A percentile compares a stretch with the other conserved stretches of the same genome.
Evolutionary conservation across 257 asterid species (phyloP).

Genomic region (Orobanche coerulescens): DNA sequence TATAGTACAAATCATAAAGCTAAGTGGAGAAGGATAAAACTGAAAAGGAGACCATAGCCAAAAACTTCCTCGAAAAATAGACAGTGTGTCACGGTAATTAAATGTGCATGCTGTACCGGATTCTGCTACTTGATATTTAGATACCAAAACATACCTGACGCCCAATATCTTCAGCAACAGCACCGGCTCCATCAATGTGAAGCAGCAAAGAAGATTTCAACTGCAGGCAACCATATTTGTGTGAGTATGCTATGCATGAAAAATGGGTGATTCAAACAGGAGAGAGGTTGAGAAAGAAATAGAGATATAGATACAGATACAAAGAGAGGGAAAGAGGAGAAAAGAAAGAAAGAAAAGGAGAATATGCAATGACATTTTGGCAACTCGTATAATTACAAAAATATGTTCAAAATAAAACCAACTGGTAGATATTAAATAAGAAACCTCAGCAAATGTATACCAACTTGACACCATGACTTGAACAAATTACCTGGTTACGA

Average conservation of each 20-base stretch:
- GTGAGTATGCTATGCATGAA: constrained; percentile 1
- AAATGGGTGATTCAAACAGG: no score
- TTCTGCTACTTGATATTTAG: background rate
- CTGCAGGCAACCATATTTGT: constrained; percentile 37
- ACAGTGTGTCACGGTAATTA: no score
- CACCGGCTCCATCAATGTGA: constrained; percentile 93
- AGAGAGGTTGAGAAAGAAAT: no score
- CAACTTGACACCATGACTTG: background rate
- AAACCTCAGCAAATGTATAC: background rate
- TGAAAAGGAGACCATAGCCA: no score
- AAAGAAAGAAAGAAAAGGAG: no score
- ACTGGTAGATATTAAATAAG: background rate
- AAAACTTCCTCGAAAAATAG: no score
- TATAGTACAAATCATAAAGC: background rate
- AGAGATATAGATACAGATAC: no score
- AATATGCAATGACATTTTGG: constrained; percentile 9
- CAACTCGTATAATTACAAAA: background rate
- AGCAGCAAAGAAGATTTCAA: constrained; percentile 83
- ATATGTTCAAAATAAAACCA: background rate
- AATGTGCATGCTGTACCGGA: no score
- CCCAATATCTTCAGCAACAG: constrained; percentile 93
- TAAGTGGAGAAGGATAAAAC: no score
- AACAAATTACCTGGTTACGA: constrained; percentile 64
- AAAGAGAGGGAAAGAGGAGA: no score
- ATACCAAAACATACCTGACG: constrained; percentile 69